These are phyloP conservation scores for Ustilago cynodontis DNA, from an alignment of 1,284 basidiomycete genomes.

Conservation along the genomic window DNA sequence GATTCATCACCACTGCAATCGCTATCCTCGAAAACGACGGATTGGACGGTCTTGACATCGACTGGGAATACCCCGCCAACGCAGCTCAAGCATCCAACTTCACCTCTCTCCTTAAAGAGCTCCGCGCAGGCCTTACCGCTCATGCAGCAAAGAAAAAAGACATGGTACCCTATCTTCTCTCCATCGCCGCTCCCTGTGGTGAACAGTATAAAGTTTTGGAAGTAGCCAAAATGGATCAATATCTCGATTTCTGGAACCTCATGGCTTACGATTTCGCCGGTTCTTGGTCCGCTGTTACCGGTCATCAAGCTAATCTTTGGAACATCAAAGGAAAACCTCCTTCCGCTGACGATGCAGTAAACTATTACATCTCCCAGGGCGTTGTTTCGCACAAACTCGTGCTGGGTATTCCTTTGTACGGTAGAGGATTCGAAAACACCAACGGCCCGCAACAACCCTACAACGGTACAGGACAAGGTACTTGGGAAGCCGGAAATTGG, in stretches of 20 bases:
- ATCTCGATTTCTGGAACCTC: conserved; percentile 86
- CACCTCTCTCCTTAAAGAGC: conserved; percentile 78
- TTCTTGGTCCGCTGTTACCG: conserved; percentile 77
- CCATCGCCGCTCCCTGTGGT: conserved; percentile 86
- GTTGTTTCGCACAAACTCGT: conserved; percentile 81
- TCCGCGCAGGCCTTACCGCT: conserved; percentile 78
- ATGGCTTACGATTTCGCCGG: conserved; percentile 77
- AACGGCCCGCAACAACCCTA: conserved; percentile 81
- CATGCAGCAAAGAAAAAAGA: conserved; percentile 74
- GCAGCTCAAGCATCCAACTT: conserved; percentile 80
- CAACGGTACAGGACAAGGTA: conserved; percentile 81
- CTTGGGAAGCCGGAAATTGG: conserved; percentile 73
- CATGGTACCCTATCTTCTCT: conserved; percentile 76
- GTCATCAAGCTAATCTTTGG: conserved; percentile 85
- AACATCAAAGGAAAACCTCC: conserved; percentile 69
- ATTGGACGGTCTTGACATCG: conserved; percentile 81
- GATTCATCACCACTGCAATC: conserved; percentile 80
- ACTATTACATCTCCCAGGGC: conserved; percentile 78
- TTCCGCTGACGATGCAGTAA: conserved; percentile 79
- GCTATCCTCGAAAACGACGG: conserved; percentile 85
- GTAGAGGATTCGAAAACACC: conserved; percentile 84
- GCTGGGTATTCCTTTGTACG: conserved; percentile 76
- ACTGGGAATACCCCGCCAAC: conserved; percentile 86
- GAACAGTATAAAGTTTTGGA: conserved; percentile 78
- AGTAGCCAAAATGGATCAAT: conserved; percentile 79